Evolutionary conservation across 1,139 yeast species (phyloP).

Genomic region (Suhomyces bolitotheri): DNA sequence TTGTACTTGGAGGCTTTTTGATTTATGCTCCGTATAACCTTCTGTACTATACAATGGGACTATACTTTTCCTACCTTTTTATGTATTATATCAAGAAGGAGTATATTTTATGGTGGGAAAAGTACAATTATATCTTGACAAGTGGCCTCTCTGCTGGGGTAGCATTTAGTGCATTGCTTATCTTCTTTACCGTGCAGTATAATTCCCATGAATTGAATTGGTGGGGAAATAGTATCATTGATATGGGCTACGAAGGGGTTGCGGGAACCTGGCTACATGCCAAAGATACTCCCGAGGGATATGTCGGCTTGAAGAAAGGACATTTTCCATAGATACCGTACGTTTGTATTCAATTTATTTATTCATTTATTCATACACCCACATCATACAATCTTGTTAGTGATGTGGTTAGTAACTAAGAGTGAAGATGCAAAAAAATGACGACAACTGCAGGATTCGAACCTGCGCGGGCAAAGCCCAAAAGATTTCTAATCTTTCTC

Average conservation of each 20-base stretch:
- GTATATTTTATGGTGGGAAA: constrained; percentile 60
- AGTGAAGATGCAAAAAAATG: constrained; percentile 19
- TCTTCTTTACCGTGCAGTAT: constrained; percentile 56
- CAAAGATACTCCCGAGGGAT: constrained; percentile 42
- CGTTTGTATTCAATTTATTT: too few species aligned
- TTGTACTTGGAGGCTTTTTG: constrained; percentile 47
- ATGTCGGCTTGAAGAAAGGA: constrained; percentile 44
- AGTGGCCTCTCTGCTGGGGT: constrained; percentile 62
- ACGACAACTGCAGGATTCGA: constrained; percentile 52
- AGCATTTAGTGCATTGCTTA: constrained; percentile 55
- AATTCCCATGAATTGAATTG: constrained; percentile 42
- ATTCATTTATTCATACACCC: too few species aligned
- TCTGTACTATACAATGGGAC: constrained; percentile 54
- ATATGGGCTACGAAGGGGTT: constrained; percentile 47
- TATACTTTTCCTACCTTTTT: constrained; percentile 49
- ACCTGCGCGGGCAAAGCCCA: constrained; percentile 58
- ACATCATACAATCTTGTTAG: too few species aligned
- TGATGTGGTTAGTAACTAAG: too few species aligned
- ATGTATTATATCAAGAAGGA: constrained; percentile 53
- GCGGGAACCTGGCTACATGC: constrained; percentile 34
- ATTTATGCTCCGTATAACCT: constrained; percentile 57
- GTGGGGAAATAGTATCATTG: constrained; percentile 60
- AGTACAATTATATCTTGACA: constrained; percentile 57
- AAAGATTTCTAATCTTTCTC: constrained; percentile 40
- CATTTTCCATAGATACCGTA: constrained; percentile 40